phyloP scores from a whole-genome alignment of 371 early-diverging fungal genomes.

The Phascolomyces articulosus region DNA sequence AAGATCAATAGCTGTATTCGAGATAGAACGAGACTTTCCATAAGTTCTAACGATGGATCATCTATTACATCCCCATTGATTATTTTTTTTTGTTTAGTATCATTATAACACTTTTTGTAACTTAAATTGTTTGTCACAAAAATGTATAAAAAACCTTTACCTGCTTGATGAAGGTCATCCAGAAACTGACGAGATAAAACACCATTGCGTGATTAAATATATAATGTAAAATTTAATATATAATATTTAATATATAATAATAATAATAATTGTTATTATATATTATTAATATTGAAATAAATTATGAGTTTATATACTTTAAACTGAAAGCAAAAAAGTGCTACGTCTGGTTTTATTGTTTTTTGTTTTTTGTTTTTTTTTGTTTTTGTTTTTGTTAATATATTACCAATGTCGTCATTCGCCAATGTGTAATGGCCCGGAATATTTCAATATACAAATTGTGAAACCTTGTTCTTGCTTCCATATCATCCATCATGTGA shows the following conservation, averaged over 20 bases:
- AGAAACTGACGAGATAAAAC: slow-evolving; percentile 26
- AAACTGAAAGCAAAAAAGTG: no score
- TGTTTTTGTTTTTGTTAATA: neutral
- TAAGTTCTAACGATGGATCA: slow-evolving; percentile 44
- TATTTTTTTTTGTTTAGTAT: neutral
- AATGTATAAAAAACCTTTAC: neutral
- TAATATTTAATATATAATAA: no score
- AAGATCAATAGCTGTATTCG: slow-evolving; percentile 35
- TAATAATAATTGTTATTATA: neutral
- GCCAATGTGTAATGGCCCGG: slow-evolving; percentile 42
- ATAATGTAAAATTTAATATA: neutral
- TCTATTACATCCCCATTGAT: no score
- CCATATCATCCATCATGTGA: slow-evolving; percentile 32
- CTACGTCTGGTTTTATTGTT: no score
- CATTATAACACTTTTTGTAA: neutral
- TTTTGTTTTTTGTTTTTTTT: no score
- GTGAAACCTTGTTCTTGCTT: slow-evolving; percentile 43
- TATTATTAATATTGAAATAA: neutral
- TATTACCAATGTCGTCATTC: slow-evolving; percentile 50
- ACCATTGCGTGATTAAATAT: neutral
- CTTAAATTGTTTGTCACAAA: neutral
- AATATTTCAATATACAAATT: slow-evolving; percentile 46
- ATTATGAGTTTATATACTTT: no score
- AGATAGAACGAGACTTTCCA: slow-evolving; percentile 36
- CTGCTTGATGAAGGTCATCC: slow-evolving; percentile 52